Evolutionary conservation across 2,329 filamentous ascomycete species (phyloP).

Genomic region (Curvularia hawaiiensis): DNA sequence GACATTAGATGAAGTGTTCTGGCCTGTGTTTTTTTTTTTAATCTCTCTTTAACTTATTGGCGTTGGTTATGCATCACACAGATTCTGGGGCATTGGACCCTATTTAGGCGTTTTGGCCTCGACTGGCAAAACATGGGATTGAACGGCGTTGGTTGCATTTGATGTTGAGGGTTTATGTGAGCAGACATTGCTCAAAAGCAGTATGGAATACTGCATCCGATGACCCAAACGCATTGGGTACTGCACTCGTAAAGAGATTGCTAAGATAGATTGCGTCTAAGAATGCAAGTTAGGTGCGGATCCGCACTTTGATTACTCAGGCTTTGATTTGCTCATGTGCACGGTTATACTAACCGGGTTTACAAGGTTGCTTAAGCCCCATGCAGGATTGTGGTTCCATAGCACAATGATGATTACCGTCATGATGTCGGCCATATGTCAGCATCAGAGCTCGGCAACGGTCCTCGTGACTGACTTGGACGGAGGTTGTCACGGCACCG

Average conservation of each 20-base stretch:
- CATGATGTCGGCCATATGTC: neutral
- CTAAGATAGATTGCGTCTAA: conserved; percentile 7
- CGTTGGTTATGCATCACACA: conserved; percentile 13
- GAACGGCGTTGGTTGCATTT: conserved; percentile 24
- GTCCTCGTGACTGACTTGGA: neutral
- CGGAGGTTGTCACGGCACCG: conserved; percentile 7
- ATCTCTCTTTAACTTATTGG: conserved; percentile 16
- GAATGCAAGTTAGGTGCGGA: conserved; percentile 4
- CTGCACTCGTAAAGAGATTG: conserved; percentile 2
- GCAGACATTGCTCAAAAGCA: conserved; percentile 9
- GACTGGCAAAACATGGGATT: conserved; percentile 25
- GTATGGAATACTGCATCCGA: conserved; percentile 6
- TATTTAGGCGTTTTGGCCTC: conserved; percentile 11
- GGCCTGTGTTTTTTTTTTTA: conserved; percentile 6
- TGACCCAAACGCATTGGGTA: neutral
- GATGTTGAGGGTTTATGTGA: conserved; percentile 1
- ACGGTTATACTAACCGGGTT: neutral
- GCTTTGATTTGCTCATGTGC: neutral
- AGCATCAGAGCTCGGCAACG: neutral
- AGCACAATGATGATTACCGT: neutral
- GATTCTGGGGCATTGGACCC: conserved; percentile 9
- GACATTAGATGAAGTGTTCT: conserved; percentile 69
- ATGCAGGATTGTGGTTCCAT: neutral
- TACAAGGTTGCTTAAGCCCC: neutral
- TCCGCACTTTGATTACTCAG: neutral